These are phyloP conservation scores for Balansia obtecta DNA, from an alignment of 2,329 filamentous ascomycete genomes.

Conservation along the genomic window DNA sequence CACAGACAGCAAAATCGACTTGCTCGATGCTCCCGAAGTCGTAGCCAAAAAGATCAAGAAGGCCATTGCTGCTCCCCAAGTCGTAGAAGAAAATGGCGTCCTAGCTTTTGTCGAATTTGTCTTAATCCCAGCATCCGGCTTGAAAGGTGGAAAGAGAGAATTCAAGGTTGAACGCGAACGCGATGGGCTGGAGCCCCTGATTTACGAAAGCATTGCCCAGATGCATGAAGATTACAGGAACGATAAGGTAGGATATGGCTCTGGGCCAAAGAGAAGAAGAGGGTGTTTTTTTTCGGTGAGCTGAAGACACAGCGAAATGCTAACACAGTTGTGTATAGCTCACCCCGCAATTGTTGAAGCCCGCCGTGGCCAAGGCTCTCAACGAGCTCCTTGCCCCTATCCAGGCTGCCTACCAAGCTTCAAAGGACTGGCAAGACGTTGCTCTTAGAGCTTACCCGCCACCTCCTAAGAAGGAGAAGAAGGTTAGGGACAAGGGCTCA, in stretches of 20 bases:
- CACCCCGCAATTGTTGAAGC: constrained; percentile 78
- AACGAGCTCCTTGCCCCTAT: constrained; percentile 67
- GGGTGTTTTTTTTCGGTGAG: too few relatives aligned
- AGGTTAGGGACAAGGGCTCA: constrained; percentile 63
- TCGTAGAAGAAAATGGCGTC: constrained; percentile 75
- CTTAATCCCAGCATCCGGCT: constrained; percentile 61
- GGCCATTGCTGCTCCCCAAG: constrained; percentile 63
- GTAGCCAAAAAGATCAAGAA: constrained; percentile 80
- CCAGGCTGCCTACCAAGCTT: constrained; percentile 56
- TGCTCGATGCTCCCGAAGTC: constrained; percentile 66
- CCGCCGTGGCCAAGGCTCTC: constrained; percentile 65
- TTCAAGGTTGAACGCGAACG: constrained; percentile 57
- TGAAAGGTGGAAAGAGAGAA: constrained; percentile 41
- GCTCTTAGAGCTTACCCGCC: constrained; percentile 73
- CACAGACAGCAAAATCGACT: constrained; percentile 76
- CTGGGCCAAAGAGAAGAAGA: background rate
- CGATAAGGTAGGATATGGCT: constrained; percentile 51
- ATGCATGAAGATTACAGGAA: constrained; percentile 69
- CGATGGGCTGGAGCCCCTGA: constrained; percentile 56
- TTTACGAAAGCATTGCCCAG: constrained; percentile 65
- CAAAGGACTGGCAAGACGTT: constrained; percentile 60
- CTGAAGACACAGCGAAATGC: background rate
- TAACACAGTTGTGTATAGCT: constrained; percentile 27
- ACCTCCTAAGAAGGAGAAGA: constrained; percentile 57
- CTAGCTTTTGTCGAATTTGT: constrained; percentile 80